Conservation (phyloP, 495 filamentous ascomycete species). For the Talaromyces thailandensis region DNA sequence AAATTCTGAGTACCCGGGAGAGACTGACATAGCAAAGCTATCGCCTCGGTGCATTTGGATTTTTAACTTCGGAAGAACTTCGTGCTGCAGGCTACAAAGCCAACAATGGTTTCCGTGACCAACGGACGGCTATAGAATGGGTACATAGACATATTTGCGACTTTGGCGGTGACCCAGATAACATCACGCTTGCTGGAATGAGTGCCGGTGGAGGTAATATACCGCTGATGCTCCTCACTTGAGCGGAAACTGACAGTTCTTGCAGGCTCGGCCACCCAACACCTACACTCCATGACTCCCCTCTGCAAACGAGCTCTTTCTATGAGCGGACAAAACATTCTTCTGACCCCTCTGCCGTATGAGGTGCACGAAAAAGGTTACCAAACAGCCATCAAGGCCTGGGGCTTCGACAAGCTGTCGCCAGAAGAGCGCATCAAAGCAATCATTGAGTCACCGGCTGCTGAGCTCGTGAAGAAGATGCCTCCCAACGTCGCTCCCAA, state of each 20-base stretch:
- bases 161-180: conserved; percentile 61
- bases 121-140: conserved; percentile 24
- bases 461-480: conserved; percentile 23
- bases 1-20: background rate
- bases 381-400: conserved; percentile 19
- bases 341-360: conserved; percentile 19
- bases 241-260: conserved; percentile 2
- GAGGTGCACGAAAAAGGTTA: conserved; percentile 28
- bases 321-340: conserved; percentile 29
- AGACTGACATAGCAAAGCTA: conserved; percentile 18
- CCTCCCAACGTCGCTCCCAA: conserved; percentile 16
- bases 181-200: conserved; percentile 56
- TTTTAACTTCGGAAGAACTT: conserved; percentile 32
- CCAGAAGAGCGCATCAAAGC: conserved; percentile 22
- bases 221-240: background rate
- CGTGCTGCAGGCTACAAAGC: conserved; percentile 20
- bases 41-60: conserved; percentile 42
- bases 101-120: conserved; percentile 29
- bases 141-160: conserved; percentile 24
- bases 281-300: conserved; percentile 25
- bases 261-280: conserved; percentile 25
- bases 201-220: conserved; percentile 50
- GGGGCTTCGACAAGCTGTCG: conserved; percentile 21
- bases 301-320: conserved; percentile 31
- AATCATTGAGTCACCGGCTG: conserved; percentile 20